Conservation (phyloP, 345 rosid species). For the Rhodomyrtus tomentosa region DNA sequence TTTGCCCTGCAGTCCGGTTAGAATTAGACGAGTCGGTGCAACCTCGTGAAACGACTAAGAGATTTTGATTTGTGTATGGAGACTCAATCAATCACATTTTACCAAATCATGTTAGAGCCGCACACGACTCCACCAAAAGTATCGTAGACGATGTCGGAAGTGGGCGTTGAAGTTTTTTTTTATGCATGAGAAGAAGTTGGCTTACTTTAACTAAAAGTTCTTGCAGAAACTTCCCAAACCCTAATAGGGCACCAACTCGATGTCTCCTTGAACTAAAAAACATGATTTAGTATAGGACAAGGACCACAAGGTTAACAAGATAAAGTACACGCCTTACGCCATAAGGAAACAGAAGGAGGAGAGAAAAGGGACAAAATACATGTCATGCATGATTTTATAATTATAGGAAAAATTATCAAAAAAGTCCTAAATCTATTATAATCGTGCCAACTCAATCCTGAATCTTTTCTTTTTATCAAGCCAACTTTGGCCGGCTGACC, state of each 20-base stretch:
- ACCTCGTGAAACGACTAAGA: not conserved
- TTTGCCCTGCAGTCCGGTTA: not conserved
- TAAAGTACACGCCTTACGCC: not conserved
- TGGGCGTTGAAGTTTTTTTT: not conserved
- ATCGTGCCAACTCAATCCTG: too few species aligned
- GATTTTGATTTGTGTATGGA: not conserved
- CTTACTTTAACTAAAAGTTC: not conserved
- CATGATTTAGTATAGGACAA: not conserved
- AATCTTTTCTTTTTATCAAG: too few species aligned
- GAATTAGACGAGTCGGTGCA: not conserved
- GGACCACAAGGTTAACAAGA: not conserved
- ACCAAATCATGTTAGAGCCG: not conserved
- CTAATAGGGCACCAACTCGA: not conserved
- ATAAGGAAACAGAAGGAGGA: not conserved
- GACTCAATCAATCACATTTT: not conserved
- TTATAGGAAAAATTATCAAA: too few species aligned
- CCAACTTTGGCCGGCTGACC: too few species aligned
- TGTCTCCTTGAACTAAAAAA: not conserved
- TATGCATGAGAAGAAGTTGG: not conserved
- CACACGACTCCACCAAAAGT: not conserved
- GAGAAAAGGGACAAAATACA: not conserved
- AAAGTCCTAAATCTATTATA: too few species aligned
- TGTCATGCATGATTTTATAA: not conserved
- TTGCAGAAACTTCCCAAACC: not conserved
- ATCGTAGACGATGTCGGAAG: fast-evolving